Base-by-base conservation (phyloP, 345 rosid genomes). In the Syzygium aromaticum region DNA sequence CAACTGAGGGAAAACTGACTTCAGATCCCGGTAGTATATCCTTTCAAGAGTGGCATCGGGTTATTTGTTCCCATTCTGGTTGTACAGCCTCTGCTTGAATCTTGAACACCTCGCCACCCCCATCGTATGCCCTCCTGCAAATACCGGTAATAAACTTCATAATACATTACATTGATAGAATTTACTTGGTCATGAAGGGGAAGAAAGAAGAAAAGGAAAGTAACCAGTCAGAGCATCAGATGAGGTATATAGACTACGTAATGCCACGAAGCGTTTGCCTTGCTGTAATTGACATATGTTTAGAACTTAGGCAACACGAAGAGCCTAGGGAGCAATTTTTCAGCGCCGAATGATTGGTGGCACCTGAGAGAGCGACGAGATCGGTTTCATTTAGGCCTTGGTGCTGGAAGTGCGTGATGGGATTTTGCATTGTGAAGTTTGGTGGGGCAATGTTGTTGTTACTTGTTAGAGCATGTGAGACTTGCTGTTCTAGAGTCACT, bases 311-410 rank as follows among this genome's bases (percentile, higher is more conserved):
- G 85, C 9, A 22, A 33, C 43, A 46, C 8, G n/a, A 23, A 84
- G 43, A 84, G 54, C 57, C 23, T 53, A 23, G 46, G 46, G 46
- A 43, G 46, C 28, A 86, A 57, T 63, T 83, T 83, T 83, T 52
- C 38, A 51, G 56, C 25, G 27, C 11, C 38, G 49, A 40, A 73
- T 73, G 38, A 38, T 73, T 1, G 49, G 82, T 51, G 85, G 88
- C n/a, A 95, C 99, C 99, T 89, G 99, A 97, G 86, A 97, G 94
- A 12, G 98, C 94, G 13, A 96, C 99, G 54, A 98, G 98, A 87
- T 98, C 98, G 54, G 86, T 94, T 91, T 94, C 92, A 16, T 95
- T 67, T 12, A 96, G 96, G 87, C 99, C 98, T 90, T 95, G 94
- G 51, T 96, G 98, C 83, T 92, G 92, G 94, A 96, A 97, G 87